Evolutionary conservation across 345 rosid species (phyloP).

Genomic region (Toxicodendron radicans): DNA sequence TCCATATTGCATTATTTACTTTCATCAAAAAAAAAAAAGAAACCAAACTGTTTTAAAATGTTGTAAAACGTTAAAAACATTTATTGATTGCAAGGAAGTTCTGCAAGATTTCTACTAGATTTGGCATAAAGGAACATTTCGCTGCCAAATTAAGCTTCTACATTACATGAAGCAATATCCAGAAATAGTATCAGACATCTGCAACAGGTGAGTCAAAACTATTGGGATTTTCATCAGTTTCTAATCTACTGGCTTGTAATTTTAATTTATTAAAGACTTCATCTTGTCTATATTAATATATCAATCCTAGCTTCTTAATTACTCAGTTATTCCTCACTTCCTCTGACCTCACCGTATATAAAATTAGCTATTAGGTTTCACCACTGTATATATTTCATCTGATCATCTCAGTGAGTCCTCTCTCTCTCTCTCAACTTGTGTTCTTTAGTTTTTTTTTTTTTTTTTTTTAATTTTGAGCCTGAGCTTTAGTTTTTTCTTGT

Average conservation of each 20-base stretch:
- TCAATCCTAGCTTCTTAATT: too few relatives aligned
- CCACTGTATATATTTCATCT: background rate
- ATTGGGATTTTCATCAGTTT: background rate
- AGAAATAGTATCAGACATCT: constrained; percentile 26
- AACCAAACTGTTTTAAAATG: background rate
- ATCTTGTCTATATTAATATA: too few relatives aligned
- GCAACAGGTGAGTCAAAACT: constrained; percentile 16
- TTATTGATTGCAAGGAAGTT: background rate
- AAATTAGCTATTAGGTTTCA: background rate
- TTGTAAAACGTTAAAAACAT: background rate
- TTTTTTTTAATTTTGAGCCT: background rate
- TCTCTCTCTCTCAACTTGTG: background rate
- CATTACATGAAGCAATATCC: constrained; percentile 28
- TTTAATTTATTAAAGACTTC: too few relatives aligned
- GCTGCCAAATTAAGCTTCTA: constrained; percentile 24
- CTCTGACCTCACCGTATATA: background rate
- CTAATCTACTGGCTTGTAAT: too few relatives aligned
- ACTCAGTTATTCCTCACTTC: constrained; percentile 1
- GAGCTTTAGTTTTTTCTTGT: too few relatives aligned
- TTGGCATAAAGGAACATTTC: constrained; percentile 21
- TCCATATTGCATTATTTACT: constrained; percentile 9
- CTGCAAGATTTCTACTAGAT: constrained; percentile 27
- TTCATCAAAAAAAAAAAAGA: background rate
- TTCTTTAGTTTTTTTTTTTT: background rate
- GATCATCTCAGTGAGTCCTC: background rate